Conservation (phyloP, 1,284 basidiomycete species). For the Fomitiporia mediterranea region DNA sequence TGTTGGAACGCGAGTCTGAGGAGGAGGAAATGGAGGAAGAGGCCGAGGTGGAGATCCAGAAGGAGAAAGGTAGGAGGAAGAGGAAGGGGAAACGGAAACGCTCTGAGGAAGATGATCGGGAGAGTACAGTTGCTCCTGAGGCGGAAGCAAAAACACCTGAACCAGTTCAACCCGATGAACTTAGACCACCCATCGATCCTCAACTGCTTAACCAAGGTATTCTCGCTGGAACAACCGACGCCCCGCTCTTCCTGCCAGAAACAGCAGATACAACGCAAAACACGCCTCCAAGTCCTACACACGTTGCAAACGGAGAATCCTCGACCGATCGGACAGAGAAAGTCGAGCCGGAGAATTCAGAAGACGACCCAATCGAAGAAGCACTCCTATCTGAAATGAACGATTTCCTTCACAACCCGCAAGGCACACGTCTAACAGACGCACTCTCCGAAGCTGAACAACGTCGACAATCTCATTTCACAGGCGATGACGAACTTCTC, state of each 20-base stretch:
- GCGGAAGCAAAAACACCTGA: neutral
- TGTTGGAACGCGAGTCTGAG: slow-evolving; percentile 27
- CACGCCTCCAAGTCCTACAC: slow-evolving; percentile 1
- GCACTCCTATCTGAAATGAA: slow-evolving; percentile 63
- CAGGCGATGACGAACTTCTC: slow-evolving; percentile 57
- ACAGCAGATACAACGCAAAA: neutral
- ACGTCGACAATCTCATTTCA: slow-evolving; percentile 48
- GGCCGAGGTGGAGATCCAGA: slow-evolving; percentile 26
- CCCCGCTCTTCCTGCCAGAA: slow-evolving; percentile 24
- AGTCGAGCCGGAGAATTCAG: slow-evolving; percentile 16
- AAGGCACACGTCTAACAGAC: slow-evolving; percentile 49
- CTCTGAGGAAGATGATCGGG: slow-evolving; percentile 35
- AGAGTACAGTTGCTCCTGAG: slow-evolving; percentile 24
- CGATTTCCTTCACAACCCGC: slow-evolving; percentile 52
- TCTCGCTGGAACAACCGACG: slow-evolving; percentile 29
- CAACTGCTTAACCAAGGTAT: slow-evolving; percentile 45
- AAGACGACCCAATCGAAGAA: slow-evolving; percentile 47
- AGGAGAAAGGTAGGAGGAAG: slow-evolving; percentile 33
- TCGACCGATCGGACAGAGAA: too few relatives aligned
- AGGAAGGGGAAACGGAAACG: slow-evolving; percentile 36
- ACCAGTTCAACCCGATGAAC: slow-evolving; percentile 11
- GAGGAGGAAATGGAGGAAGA: slow-evolving; percentile 29
- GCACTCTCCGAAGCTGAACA: slow-evolving; percentile 63
- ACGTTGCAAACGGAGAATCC: neutral
- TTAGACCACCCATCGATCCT: slow-evolving; percentile 37